These are phyloP conservation scores for Cucurbita ficifolia DNA, from an alignment of 306 rosid genomes.

Conservation along the genomic window DNA sequence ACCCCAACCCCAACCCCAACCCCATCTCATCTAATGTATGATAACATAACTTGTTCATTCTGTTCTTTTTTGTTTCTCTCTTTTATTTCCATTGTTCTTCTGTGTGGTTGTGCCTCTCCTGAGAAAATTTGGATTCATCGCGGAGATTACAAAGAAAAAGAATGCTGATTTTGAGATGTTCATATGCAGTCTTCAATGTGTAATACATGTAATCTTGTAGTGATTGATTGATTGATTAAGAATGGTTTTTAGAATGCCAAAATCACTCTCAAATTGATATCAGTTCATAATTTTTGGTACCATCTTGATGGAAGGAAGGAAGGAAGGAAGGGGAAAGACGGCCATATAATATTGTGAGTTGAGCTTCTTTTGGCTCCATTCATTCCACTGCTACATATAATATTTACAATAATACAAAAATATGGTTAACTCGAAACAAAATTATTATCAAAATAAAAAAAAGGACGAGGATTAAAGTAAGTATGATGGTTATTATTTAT, in stretches of 20 bases:
- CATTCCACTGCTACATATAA: too few relatives aligned
- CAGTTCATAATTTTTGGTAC: not conserved
- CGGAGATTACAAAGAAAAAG: not conserved
- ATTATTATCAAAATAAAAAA: too few relatives aligned
- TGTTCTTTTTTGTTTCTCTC: not conserved
- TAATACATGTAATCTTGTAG: not conserved
- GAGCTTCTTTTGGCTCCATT: too few relatives aligned
- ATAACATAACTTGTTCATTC: slow-evolving; percentile 19
- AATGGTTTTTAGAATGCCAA: too few relatives aligned
- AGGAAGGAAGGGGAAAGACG: too few relatives aligned
- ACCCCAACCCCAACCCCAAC: not conserved
- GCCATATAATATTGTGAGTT: too few relatives aligned
- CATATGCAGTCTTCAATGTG: not conserved
- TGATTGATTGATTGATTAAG: not conserved
- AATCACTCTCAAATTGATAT: not conserved
- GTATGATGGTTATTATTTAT: too few relatives aligned
- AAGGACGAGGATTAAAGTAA: too few relatives aligned
- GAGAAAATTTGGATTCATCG: not conserved
- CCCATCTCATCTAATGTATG: slow-evolving; percentile 5
- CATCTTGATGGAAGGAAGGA: not conserved
- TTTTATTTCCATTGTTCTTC: slow-evolving; percentile 15
- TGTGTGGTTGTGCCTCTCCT: slow-evolving; percentile 4
- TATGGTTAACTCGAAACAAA: too few relatives aligned
- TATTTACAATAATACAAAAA: too few relatives aligned
- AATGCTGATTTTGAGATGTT: slow-evolving; percentile 1